phyloP scores from a whole-genome alignment of 345 rosid species.

The Aquilaria yunnanensis region DNA sequence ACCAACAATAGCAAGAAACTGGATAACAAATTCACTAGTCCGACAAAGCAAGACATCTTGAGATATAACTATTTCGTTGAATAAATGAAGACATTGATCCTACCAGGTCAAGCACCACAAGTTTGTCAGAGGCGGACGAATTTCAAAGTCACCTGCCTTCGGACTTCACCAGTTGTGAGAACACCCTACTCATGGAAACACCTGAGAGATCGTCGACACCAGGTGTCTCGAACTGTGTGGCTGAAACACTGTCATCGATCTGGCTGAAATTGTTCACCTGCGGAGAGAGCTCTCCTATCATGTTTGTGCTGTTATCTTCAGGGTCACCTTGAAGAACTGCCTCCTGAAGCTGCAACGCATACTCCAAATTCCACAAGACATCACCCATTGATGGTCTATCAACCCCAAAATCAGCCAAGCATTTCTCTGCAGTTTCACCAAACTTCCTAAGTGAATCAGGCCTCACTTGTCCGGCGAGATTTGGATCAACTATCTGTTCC shows the following conservation, averaged over 20 bases:
- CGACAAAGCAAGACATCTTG: too few relatives aligned
- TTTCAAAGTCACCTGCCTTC: constrained; percentile 52
- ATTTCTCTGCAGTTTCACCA: constrained; percentile 85
- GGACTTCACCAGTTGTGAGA: constrained; percentile 81
- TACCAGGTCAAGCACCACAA: background rate
- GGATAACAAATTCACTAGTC: too few relatives aligned
- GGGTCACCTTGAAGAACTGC: constrained; percentile 43
- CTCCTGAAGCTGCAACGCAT: constrained; percentile 80
- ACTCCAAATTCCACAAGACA: constrained; percentile 88
- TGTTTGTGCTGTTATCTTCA: constrained; percentile 68
- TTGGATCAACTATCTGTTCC: constrained; percentile 66
- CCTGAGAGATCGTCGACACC: constrained; percentile 46
- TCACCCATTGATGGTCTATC: constrained; percentile 91
- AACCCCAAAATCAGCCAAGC: constrained; percentile 77
- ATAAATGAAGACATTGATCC: too few relatives aligned
- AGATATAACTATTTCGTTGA: too few relatives aligned
- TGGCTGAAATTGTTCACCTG: constrained; percentile 45
- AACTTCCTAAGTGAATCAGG: constrained; percentile 77
- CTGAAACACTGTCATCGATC: constrained; percentile 29
- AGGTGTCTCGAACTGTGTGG: constrained; percentile 33
- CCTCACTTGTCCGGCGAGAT: constrained; percentile 49
- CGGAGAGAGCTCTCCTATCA: constrained; percentile 61
- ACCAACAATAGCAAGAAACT: too few relatives aligned
- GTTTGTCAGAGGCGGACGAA: background rate
- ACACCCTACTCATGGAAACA: constrained; percentile 68